Evolutionary conservation across 177 flowering plant genomes (phyloP), one percentile per base, ranked within the genome.

Genomic region (Vitis hybrid): DNA sequence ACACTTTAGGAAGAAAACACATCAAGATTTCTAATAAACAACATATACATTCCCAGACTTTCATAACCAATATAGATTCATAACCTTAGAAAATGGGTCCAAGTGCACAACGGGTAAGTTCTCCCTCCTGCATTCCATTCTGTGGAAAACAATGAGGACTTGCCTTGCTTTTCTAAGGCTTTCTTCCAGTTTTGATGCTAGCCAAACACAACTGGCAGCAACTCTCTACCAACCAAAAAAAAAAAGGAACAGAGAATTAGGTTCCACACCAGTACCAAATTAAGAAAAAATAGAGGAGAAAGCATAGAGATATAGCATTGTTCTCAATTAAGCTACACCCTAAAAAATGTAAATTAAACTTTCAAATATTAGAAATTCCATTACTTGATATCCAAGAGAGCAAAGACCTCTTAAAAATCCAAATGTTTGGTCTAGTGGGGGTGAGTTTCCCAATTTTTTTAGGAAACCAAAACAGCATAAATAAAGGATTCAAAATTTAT

Each of bases 171-270:
- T 90, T 68, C 90, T 83, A n/a, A 94, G 98, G 77, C 84, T 88
- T 79, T 95, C 99, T 75, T 95, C 99, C 61, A 95, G 80, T 66
- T 95, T 95, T 64, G 95, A 91, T 11, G 97, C 99, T 70, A 95
- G 93, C 99, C 97, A 95, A 65, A 95, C 88, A 78, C 95, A 91
- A 72, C 97, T 91, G 5, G 99, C 97, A 72, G 98, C 95, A 69
- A 93, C 95, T 76, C 91, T 91, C 99, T 93, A 78, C 79, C 73
- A 30, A 68, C 15, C 9, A 11, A 58, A 9, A 52, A 6, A 69
- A 32, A 50, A 0, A 10, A 57, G 18, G 19, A n/a, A 21, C 16
- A 60, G 21, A 49, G 35, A 55, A 51, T 72, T 6, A 30, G 11
- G 4, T 46, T 10, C 11, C 16, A 48, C 8, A 68, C 13, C 9